Conservation (phyloP, 2,329 filamentous ascomycete species). For the Kalmusia sp. region DNA sequence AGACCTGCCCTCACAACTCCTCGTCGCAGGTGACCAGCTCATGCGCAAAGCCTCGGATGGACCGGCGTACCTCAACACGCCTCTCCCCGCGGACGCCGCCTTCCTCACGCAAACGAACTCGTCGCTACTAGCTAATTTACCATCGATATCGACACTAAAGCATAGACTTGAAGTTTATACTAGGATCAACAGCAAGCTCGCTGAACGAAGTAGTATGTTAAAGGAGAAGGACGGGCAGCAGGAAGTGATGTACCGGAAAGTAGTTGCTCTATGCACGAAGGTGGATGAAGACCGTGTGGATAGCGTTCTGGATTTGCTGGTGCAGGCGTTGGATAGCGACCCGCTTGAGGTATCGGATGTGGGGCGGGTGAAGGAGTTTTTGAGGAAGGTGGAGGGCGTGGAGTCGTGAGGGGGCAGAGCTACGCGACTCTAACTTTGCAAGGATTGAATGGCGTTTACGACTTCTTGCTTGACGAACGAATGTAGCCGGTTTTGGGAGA, state of each 20-base stretch:
- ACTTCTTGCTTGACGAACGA: no score
- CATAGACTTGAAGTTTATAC: slow-evolving; percentile 75
- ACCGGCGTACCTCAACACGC: slow-evolving; percentile 35
- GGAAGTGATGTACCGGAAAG: slow-evolving; percentile 85
- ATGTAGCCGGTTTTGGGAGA: no score
- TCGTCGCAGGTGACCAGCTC: slow-evolving; percentile 38
- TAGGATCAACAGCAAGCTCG: slow-evolving; percentile 70
- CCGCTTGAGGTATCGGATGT: slow-evolving; percentile 72
- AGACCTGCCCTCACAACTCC: slow-evolving; percentile 36
- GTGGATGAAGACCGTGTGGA: slow-evolving; percentile 83
- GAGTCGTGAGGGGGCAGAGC: slow-evolving; percentile 24
- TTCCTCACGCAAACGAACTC: slow-evolving; percentile 44
- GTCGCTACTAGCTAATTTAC: slow-evolving; percentile 46
- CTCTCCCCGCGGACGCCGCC: slow-evolving; percentile 29
- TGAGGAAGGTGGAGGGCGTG: slow-evolving; percentile 77
- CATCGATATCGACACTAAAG: slow-evolving; percentile 56
- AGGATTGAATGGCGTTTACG: no score
- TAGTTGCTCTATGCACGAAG: slow-evolving; percentile 85
- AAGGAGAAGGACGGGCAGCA: slow-evolving; percentile 82
- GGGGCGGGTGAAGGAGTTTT: slow-evolving; percentile 76
- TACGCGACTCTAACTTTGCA: no score
- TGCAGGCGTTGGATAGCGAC: slow-evolving; percentile 90
- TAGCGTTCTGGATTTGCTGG: slow-evolving; percentile 76
- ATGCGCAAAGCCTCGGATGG: slow-evolving; percentile 39
- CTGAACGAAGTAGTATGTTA: slow-evolving; percentile 72